Percentiles rank a stretch among this genome's conserved stretches.
Evolutionary conservation across 2,329 filamentous ascomycete species (phyloP).

Genomic region (Botrytis hyacinthi): DNA sequence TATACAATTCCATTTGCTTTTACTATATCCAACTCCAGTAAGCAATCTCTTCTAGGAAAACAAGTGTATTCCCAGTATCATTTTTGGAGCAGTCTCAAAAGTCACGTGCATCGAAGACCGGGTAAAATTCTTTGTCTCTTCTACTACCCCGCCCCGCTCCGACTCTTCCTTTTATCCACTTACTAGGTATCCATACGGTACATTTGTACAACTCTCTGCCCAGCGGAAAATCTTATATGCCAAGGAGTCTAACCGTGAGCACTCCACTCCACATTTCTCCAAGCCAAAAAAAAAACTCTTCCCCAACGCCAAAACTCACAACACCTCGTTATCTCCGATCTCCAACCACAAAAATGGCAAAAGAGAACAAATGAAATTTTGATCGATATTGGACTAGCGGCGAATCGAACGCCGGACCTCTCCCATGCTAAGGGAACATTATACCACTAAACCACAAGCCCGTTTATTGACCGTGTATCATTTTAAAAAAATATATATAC

Average conservation of each 20-base stretch:
- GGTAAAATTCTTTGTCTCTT: neutral
- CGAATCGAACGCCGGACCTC: neutral
- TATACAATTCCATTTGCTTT: neutral
- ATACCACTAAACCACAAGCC: neutral
- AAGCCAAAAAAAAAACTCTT: neutral
- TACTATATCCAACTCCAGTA: neutral
- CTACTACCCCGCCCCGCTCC: too few species aligned
- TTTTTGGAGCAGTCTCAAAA: neutral
- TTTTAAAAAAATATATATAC: too few species aligned
- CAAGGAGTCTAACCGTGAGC: neutral
- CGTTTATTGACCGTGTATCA: too few species aligned
- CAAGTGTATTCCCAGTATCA: neutral
- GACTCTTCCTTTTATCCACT: neutral
- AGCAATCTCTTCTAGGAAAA: neutral
- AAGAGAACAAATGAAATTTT: rapidly evolving
- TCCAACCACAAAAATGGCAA: neutral
- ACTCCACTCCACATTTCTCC: neutral
- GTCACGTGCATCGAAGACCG: neutral
- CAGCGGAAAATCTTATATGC: neutral
- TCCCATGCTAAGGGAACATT: neutral
- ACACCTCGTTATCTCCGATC: neutral
- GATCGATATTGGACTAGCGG: neutral
- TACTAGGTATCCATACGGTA: neutral
- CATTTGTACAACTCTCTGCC: neutral
- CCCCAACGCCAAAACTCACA: neutral